Percentiles rank a stretch among this genome's conserved stretches.
Conservation (phyloP, 2,329 filamentous ascomycete genomes). For the Akanthomyces uredinophilus region DNA sequence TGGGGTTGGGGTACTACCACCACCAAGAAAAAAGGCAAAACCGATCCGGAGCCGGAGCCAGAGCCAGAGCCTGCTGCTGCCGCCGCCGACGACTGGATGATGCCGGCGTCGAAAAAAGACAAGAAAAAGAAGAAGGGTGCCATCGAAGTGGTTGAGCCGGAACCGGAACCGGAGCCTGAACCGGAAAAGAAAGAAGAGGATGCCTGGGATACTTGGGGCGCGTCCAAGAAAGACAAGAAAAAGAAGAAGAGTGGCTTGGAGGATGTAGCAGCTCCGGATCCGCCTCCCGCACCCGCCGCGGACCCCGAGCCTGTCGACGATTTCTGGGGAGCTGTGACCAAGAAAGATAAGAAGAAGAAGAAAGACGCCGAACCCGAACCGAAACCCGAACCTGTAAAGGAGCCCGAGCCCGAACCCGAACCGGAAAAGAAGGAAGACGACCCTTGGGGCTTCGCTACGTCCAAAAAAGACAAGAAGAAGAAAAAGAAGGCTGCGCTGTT, state of each 20-base stretch:
- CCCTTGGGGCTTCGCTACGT: slow-evolving; percentile 23
- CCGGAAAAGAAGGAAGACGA: slow-evolving; percentile 26
- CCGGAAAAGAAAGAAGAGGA: slow-evolving; percentile 26
- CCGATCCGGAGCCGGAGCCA: slow-evolving; percentile 18
- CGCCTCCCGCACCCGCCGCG: slow-evolving; percentile 9
- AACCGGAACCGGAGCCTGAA: slow-evolving; percentile 23
- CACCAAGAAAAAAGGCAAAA: slow-evolving; percentile 38
- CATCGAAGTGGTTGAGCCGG: slow-evolving; percentile 22
- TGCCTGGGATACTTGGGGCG: slow-evolving; percentile 28
- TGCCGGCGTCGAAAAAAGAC: slow-evolving; percentile 27
- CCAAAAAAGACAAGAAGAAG: slow-evolving; percentile 22
- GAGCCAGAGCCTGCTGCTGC: slow-evolving; percentile 22
- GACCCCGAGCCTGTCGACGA: slow-evolving; percentile 16
- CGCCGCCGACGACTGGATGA: slow-evolving; percentile 21
- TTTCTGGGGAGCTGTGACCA: slow-evolving; percentile 17
- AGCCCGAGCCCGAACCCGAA: slow-evolving; percentile 20
- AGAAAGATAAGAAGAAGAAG: slow-evolving; percentile 34
- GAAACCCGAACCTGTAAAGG: slow-evolving; percentile 19
- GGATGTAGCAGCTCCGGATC: slow-evolving; percentile 5
- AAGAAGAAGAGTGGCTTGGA: slow-evolving; percentile 26
- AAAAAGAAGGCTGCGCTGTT: slow-evolving; percentile 18
- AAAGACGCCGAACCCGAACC: slow-evolving; percentile 26
- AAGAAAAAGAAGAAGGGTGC: slow-evolving; percentile 36
- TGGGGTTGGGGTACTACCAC: slow-evolving; percentile 34
- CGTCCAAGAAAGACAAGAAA: slow-evolving; percentile 29